Evolutionary conservation across 192 early-diverging fungal species (phyloP), one percentile per base, ranked within the genome.

Genomic region (Spizellomyces punctatus): DNA sequence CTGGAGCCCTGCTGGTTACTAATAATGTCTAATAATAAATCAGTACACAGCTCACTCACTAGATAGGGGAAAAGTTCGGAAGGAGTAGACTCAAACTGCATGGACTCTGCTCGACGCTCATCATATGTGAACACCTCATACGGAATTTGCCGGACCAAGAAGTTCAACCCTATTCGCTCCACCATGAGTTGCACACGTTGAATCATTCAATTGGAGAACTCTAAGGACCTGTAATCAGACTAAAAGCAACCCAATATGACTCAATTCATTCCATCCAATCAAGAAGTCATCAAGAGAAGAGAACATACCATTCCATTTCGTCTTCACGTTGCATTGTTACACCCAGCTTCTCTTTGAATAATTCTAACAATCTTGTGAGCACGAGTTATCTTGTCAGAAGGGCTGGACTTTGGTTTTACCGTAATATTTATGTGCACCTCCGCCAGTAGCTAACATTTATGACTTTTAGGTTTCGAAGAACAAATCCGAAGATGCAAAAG

Each of bases 71-170:
- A 98, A 50, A 91, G 78, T 48, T 92, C 87, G 19, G 74, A 71
- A 2, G 78, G 78, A 14, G 76, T 78, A 6, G 77, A 68, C 56
- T 89, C 89, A 67, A 88, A 92, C 76, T 82, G 75, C 82, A 90
- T 91, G 48, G 82, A 81, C 46, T 80, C 81, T 10, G 83, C 43
- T 16, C 89, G 80, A 61, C 85, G 72, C 60, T 94, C 91, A 70
- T 91, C 88, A 72, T 95, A 98, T 9, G 95, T 94, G 70, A 96
- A 98, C 19, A 94, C 92, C 77, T 98, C 96, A 75, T 94, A 91
- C 0, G 93, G 89, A 63, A 98, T 92, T 71, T 98, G 89, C 6
- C 91, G 84, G 41, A 96, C 93, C 41, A 96, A 80, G 79, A 96
- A 98, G 82, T 94, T 96, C 16, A 96, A 81, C 44, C 96, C 92